Evolutionary conservation across 306 rosid species (phyloP), one percentile per base, ranked within the genome.

Genomic region (Oxytropis ochrocephala): DNA sequence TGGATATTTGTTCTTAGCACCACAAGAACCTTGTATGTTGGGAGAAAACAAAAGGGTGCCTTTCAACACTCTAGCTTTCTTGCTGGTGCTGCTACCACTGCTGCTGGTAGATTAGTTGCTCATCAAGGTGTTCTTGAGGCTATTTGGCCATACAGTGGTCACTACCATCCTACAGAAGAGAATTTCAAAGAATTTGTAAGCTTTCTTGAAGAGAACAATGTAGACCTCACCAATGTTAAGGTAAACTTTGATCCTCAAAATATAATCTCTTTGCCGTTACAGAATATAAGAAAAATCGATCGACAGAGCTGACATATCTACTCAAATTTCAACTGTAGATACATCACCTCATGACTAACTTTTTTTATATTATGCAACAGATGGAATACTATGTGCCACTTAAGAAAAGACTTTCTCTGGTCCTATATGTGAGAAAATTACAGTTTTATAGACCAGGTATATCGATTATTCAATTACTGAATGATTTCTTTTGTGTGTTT

Each of bases 71-170:
- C 98, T 0, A 92, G 98, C 67, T 92, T 92, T 75, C 91, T 92
- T 5, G 76, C 98, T 16, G 98, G 98, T 1, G 98, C 82, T 19
- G 98, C 96, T 60, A 92, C 87, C 78, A 92, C 98, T 0, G 91
- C 98, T 61, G 98, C 98, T 46, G 98, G 98, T 32, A 78, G 98
- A 88, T 83, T 92, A 73, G 95, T 92, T 0, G 82, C 95, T 55
- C 83, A 66, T 62, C 62, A 84, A 6, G 98, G 98, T 1, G 43
- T 75, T 58, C 90, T 92, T 68, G 83, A 86, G 95, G 98, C 96
- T 36, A 89, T 92, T 71, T 92, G 98, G 98, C 98, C 98, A 1
- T 92, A 92, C 61, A 92, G 96, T 73, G 98, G 98, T 50, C 98
- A 92, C 73, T 92, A 92, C 79, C 98, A 68, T 74, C 98, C 98